Evolutionary conservation across 176 grass and related monocot genomes (phyloP).

Genomic region (Hordeum vulgare): DNA sequence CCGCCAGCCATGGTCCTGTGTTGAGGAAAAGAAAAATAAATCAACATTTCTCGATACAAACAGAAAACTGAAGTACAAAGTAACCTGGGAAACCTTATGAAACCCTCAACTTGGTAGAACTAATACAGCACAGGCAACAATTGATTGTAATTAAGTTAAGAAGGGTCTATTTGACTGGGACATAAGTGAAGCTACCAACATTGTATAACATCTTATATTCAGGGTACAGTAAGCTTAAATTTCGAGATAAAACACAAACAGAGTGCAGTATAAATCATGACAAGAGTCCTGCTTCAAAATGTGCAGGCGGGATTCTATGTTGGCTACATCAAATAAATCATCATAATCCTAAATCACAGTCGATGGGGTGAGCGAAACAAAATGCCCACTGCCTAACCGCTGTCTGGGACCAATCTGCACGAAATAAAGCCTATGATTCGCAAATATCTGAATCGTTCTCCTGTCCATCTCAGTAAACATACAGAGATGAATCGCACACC

Average conservation of each 20-base stretch:
- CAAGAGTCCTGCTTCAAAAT: neutral
- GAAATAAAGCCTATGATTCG: neutral
- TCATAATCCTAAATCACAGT: neutral
- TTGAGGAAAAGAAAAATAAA: neutral
- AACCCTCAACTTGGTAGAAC: neutral
- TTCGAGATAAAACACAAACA: neutral
- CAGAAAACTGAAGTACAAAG: neutral
- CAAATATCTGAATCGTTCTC: neutral
- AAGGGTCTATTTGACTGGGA: neutral
- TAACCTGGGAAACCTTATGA: too few species aligned
- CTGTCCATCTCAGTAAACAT: neutral
- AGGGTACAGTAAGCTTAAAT: neutral
- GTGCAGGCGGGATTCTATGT: neutral
- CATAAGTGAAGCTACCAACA: neutral
- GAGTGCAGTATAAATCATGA: neutral
- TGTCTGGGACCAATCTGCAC: neutral
- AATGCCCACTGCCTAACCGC: neutral
- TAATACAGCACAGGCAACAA: neutral
- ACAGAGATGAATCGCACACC: neutral
- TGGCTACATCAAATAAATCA: neutral
- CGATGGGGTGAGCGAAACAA: neutral
- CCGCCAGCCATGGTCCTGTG: constrained; percentile 76
- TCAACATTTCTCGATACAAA: neutral
- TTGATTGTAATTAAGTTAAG: neutral
- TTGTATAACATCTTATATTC: neutral